phyloP scores from a whole-genome alignment of 2,329 filamentous ascomycete genomes.

The Penicillium sp. region DNA sequence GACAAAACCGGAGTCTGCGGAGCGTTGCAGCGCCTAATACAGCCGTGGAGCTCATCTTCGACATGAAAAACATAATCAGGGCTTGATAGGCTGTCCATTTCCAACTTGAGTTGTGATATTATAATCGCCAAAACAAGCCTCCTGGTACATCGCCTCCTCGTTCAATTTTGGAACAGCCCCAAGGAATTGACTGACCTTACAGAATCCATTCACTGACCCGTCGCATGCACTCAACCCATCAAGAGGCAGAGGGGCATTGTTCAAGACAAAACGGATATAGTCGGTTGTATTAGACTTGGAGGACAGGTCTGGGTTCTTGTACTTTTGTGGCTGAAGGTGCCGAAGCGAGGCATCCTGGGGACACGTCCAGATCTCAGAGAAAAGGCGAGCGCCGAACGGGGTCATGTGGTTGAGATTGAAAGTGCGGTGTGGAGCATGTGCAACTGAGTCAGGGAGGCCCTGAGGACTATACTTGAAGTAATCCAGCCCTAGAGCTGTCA shows the following conservation, averaged over 20 bases:
- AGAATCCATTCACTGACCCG: slow-evolving; percentile 28
- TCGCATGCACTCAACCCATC: slow-evolving; percentile 27
- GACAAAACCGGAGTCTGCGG: too few species aligned
- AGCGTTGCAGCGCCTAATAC: too few species aligned
- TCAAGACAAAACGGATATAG: slow-evolving; percentile 33
- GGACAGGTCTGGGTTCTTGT: slow-evolving; percentile 30
- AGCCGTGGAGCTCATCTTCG: background rate
- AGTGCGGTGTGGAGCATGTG: slow-evolving; percentile 47
- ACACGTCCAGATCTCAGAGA: slow-evolving; percentile 59
- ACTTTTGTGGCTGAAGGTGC: slow-evolving; percentile 42
- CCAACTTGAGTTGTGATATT: slow-evolving; percentile 25
- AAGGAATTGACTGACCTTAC: slow-evolving; percentile 27
- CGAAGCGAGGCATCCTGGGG: slow-evolving; percentile 22
- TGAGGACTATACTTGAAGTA: slow-evolving; percentile 45
- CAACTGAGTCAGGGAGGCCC: slow-evolving; percentile 24
- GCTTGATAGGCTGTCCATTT: slow-evolving; percentile 14
- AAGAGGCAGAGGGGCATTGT: slow-evolving; percentile 29
- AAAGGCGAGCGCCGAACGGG: slow-evolving; percentile 56
- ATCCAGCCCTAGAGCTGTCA: slow-evolving; percentile 56
- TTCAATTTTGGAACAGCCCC: slow-evolving; percentile 20
- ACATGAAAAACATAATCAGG: background rate
- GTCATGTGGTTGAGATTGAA: slow-evolving; percentile 56
- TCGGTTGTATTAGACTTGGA: slow-evolving; percentile 11
- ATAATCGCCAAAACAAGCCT: slow-evolving; percentile 32
- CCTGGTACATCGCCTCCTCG: slow-evolving; percentile 28